These are phyloP conservation scores for Metschnikowia reukaufii DNA, from an alignment of 805 yeast genomes.

Conservation along the genomic window DNA sequence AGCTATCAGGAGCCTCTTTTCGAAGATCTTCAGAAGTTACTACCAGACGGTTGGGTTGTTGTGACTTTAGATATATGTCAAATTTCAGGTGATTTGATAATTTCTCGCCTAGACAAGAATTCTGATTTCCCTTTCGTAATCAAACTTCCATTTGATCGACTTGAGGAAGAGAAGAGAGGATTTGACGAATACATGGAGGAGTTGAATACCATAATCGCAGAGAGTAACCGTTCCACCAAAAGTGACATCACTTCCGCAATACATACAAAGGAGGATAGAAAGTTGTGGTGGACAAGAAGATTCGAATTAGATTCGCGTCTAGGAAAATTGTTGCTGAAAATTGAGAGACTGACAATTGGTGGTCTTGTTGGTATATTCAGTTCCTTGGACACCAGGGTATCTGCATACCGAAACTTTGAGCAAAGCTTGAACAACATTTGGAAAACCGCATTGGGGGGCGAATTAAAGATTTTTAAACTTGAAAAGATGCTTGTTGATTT, in stretches of 20 bases:
- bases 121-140: conserved; percentile 44
- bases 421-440: conserved; percentile 20
- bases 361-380: conserved; percentile 69
- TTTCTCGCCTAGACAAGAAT: conserved; percentile 42
- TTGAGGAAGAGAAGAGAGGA: conserved; percentile 40
- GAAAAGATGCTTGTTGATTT: conserved; percentile 18
- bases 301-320: conserved; percentile 59
- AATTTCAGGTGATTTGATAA: conserved; percentile 54
- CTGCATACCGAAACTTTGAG: conserved; percentile 21
- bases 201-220: conserved; percentile 48
- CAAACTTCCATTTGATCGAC: conserved; percentile 61
- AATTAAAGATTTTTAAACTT: conserved; percentile 20
- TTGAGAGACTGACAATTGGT: conserved; percentile 73
- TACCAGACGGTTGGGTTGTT: conserved; percentile 55
- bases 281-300: conserved; percentile 77
- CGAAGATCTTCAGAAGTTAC: conserved; percentile 12
- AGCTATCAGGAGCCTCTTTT: conserved; percentile 12
- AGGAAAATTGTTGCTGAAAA: conserved; percentile 48
- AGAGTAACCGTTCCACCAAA: conserved; percentile 63
- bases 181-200: conserved; percentile 37
- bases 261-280: conserved; percentile 57
- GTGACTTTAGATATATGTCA: conserved; percentile 62
- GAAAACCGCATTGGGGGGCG: neutral
- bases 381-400: conserved; percentile 25
- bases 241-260: conserved; percentile 51